Percentiles rank a stretch among this genome's conserved stretches.
These are phyloP conservation scores for Rutstroemia sp. DNA, from an alignment of 2,329 filamentous ascomycete genomes.

Conservation along the genomic window DNA sequence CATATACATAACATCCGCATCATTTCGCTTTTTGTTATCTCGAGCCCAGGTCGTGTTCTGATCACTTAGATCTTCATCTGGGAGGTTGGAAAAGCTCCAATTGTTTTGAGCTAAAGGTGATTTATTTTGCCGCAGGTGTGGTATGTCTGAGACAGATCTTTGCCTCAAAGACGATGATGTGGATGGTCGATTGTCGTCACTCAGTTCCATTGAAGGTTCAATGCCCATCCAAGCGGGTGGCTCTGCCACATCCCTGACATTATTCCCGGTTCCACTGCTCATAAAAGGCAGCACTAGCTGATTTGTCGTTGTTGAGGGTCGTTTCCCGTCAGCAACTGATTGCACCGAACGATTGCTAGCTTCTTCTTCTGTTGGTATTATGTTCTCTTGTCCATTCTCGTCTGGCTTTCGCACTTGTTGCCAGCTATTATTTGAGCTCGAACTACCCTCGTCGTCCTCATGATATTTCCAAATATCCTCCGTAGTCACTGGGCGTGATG, in stretches of 20 bases:
- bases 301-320: no score
- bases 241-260: not conserved
- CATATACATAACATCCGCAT: not conserved
- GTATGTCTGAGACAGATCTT: constrained; percentile 51
- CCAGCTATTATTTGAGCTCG: constrained; percentile 21
- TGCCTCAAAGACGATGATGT: constrained; percentile 30
- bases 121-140: constrained; percentile 35
- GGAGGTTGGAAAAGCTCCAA: constrained; percentile 48
- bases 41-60: not conserved
- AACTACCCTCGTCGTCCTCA: constrained; percentile 12
- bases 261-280: no score
- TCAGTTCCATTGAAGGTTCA: not conserved
- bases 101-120: constrained; percentile 53
- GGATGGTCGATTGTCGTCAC: not conserved
- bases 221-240: not conserved
- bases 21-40: not conserved
- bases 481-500: no score
- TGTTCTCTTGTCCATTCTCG: not conserved
- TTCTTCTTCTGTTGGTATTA: not conserved
- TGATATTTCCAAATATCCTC: no score
- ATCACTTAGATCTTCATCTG: constrained; percentile 13
- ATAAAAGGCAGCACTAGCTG: no score
- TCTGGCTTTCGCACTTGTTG: constrained; percentile 13
- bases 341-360: not conserved
- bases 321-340: not conserved